Percentiles rank a stretch among this genome's conserved stretches.
phyloP scores from a whole-genome alignment of 192 early-diverging fungal genomes.

The Podochytrium sp. region DNA sequence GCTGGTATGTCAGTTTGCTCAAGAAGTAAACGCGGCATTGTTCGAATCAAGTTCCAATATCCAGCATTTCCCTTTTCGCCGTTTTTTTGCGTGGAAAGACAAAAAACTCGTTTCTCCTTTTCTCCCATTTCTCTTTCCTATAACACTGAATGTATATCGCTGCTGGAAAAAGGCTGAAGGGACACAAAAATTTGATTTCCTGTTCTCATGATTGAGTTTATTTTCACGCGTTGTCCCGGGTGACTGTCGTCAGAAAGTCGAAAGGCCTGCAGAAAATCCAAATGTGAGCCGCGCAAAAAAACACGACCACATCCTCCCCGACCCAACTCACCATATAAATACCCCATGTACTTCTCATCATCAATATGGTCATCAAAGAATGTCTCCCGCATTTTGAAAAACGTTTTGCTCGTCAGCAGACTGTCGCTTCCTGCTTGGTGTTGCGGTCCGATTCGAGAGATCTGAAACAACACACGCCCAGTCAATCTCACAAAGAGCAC shows the following conservation, averaged over 20 bases:
- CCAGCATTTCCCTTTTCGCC: background rate
- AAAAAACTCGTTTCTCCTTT: background rate
- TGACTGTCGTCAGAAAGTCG: background rate
- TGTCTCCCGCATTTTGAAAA: constrained; percentile 96
- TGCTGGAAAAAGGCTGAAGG: too few species aligned
- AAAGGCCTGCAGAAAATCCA: background rate
- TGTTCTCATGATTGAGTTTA: background rate
- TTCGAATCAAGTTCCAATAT: background rate
- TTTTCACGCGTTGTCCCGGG: background rate
- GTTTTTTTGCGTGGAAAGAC: background rate
- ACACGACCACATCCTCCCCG: background rate
- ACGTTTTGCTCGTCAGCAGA: constrained; percentile 93
- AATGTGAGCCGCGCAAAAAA: background rate
- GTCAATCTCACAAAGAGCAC: background rate
- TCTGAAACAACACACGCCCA: constrained; percentile 49
- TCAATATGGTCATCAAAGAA: constrained; percentile 97
- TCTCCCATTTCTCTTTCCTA: background rate
- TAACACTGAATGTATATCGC: too few species aligned
- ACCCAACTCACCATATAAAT: constrained; percentile 50
- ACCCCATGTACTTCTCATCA: constrained; percentile 86
- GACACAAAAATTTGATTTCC: background rate
- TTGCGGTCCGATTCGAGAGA: constrained; percentile 91
- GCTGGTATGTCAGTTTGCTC: constrained; percentile 62
- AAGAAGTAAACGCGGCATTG: constrained; percentile 48
- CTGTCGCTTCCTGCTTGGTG: constrained; percentile 99